A percentile compares a stretch with the other conserved stretches of the same genome.
Evolutionary conservation across 1,284 basidiomycete genomes (phyloP).

Genomic region (Earliella scabrosa): DNA sequence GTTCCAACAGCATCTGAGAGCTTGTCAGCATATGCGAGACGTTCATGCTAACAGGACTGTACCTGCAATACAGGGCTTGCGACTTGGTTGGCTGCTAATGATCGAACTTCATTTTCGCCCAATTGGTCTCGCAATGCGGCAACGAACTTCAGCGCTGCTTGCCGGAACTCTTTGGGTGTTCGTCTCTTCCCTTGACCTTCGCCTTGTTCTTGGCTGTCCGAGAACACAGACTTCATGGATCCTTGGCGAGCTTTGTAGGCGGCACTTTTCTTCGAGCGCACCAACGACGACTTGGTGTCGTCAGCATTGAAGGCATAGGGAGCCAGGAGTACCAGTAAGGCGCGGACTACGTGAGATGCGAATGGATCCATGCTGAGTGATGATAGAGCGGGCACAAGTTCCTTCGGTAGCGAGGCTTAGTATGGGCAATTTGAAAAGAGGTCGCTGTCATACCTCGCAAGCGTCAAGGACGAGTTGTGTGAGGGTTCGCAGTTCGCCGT

Average conservation of each 20-base stretch:
- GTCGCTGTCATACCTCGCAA: conserved; percentile 64
- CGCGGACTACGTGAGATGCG: conserved; percentile 86
- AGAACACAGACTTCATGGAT: conserved; percentile 73
- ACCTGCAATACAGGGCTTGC: conserved; percentile 85
- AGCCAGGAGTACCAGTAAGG: conserved; percentile 76
- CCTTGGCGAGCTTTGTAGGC: conserved; percentile 80
- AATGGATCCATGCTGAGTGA: conserved; percentile 81
- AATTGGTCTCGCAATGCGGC: conserved; percentile 56
- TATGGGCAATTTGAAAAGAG: too few relatives aligned
- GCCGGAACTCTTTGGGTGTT: conserved; percentile 57
- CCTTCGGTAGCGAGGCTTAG: conserved; percentile 45
- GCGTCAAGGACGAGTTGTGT: conserved; percentile 69
- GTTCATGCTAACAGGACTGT: too few relatives aligned
- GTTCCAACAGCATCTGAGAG: conserved; percentile 75
- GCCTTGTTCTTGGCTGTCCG: conserved; percentile 46
- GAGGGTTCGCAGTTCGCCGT: conserved; percentile 76
- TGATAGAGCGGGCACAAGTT: conserved; percentile 67
- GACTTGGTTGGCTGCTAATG: conserved; percentile 80
- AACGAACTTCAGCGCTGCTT: conserved; percentile 58
- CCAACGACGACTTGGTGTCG: conserved; percentile 33
- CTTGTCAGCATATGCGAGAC: neutral
- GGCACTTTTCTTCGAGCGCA: conserved; percentile 77
- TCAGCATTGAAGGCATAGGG: conserved; percentile 46
- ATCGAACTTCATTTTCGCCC: conserved; percentile 77
- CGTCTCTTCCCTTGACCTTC: conserved; percentile 45